Base-by-base conservation (phyloP, 2,329 filamentous ascomycete species). In the Endoconidiophora laricicola region DNA sequence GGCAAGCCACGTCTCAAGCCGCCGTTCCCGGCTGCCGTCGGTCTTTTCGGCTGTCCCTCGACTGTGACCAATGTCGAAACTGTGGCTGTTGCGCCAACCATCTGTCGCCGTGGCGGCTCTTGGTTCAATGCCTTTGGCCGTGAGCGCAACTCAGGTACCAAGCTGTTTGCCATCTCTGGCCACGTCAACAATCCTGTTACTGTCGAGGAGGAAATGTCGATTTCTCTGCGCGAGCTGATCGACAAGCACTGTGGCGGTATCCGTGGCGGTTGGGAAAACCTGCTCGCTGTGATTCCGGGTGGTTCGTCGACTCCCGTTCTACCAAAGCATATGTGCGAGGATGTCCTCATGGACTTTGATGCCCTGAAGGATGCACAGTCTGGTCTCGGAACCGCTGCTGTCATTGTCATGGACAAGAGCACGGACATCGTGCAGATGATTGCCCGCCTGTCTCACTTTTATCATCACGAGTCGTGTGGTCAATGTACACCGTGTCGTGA, bases 401-500 rank as follows among this genome's bases (percentile, higher is more conserved):
- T 98, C 58, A 94, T 98, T 61, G 91, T 98, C 65, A 94, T 98
- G 85, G 91, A 98, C 70, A 93, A 96, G 76, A 90, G 83, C 61
- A 85, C 91, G 56, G 91, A 98, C 65, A 84, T 98, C 48, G 87
- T 98, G 58, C 83, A 90, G 57, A 86, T 86, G 62, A 96, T 98
- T 63, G 81, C 85, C 56, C 82, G 91, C 59, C 79, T 98, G 59
- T 86, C 84, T 60, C 86, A 90, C 66, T 98, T 98, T 73, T 98
- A 98, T 74, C 84, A 88, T 68, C 91, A 98, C 72, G 91, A 98
- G 73, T 88, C 81, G 57, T 98, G 91, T 67, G 91, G 91, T 54
- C 91, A 98, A 71, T 98, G 91, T 73, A 98, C 91, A 52, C 91
- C 91, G n/a, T 98, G 91, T 76, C 84, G 91, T 64, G 91, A 98